Conservation (phyloP, 164 flowering plant species). For the Cinnamomum chago region DNA sequence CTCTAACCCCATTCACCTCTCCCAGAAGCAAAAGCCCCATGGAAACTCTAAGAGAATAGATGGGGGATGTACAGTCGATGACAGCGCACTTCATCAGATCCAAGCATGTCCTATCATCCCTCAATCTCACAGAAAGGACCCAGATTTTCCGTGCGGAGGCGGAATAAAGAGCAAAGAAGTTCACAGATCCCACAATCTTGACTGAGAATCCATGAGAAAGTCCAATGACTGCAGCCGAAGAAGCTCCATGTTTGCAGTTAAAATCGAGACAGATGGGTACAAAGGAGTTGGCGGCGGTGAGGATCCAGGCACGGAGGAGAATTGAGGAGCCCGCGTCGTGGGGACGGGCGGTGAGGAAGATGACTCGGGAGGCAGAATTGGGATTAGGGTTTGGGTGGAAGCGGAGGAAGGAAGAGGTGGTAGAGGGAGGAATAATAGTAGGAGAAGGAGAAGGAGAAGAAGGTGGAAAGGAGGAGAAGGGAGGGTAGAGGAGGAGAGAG, state of each 20-base stretch:
- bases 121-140: conserved; percentile 53
- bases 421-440: conserved; percentile 45
- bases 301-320: conserved; percentile 53
- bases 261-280: conserved; percentile 32
- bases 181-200: conserved; percentile 46
- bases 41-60: conserved; percentile 45
- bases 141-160: conserved; percentile 51
- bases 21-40: conserved; percentile 66
- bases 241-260: conserved; percentile 21
- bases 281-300: conserved; percentile 26
- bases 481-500: conserved; percentile 55
- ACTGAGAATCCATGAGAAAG: conserved; percentile 55
- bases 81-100: conserved; percentile 75
- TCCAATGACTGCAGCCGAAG: conserved; percentile 45
- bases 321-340: conserved; percentile 37
- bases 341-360: conserved; percentile 56
- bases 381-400: conserved; percentile 27
- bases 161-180: conserved; percentile 57
- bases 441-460: conserved; percentile 14
- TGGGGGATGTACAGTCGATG: conserved; percentile 55
- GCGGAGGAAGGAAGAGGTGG: conserved; percentile 58
- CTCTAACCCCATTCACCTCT: conserved; percentile 77
- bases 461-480: conserved; percentile 25
- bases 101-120: conserved; percentile 27
- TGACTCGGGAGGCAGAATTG: conserved; percentile 15